Base-by-base conservation (phyloP, 352 stramenopile genomes). In the Pilasporangium apinafurcum region DNA sequence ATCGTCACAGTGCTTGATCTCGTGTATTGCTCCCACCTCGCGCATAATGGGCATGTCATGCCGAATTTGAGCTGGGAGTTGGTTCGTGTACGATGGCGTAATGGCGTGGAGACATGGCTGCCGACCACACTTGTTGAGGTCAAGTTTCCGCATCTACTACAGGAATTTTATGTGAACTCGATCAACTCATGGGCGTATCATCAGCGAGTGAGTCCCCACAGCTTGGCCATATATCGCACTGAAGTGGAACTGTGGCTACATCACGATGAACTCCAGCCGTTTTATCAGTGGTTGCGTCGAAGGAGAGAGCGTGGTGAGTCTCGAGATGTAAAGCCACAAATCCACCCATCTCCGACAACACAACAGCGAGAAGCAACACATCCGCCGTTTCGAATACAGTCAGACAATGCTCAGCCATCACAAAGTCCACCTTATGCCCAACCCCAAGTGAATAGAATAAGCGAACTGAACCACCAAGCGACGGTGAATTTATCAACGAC, bases 221-320 rank as follows among this genome's bases (percentile, higher is more conserved):
- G 59, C 26, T 55, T 83, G 9, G 33, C 30, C 12, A 31, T 24
- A 2, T 79, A 66, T 40, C 59, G 53, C 25, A 90, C 77, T 1
- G 77, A 90, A 38, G 68, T 86, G 13, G 74, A 90, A 49, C 46
- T 87, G 10, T 90, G 77, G 77, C 65, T 84, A 30, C 74, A 79
- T 17, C 77, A 90, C 26, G 29, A 56, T 2, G 77, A 87, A 16
- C 84, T 90, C 22, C 67, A 82, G 37, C 36, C 54, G 8, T 85
- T 90, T 22, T 86, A 82, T 44, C 52, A 64, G 29, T 50, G 52
- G 7, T 46, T 86, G 29, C 57, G 65, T 5, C 44, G 58, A 25
- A 58, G 55, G 10, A 43, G 58, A 28, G 28, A 37, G 16, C 33
- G 37, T 39, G 25, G 22, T 20, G 14, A 24, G 10, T 2, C 27